Evolutionary conservation across 2,329 filamentous ascomycete species (phyloP), one percentile per base, ranked within the genome.

Genomic region (Cordyceps militaris): DNA sequence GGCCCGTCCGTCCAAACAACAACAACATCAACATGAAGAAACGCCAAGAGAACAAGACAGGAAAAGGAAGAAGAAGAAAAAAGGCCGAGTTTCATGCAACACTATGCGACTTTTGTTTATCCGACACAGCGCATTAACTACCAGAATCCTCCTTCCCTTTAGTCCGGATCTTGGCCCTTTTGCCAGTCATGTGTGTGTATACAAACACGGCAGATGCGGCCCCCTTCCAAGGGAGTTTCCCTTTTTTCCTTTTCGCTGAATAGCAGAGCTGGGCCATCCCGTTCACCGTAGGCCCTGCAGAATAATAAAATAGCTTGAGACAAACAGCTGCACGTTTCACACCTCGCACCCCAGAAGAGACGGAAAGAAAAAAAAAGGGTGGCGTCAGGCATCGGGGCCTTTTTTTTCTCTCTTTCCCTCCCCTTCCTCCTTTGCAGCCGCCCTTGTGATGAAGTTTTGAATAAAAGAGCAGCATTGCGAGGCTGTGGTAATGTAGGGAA

Each of bases 241-340:
- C 19, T 28, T 9, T 26, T 46, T 28, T 24, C 14, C 42, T 47
- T 47, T 30, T 30, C 19, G 34, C 32, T 32, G 46, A 48, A 23
- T 26, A 26, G 21, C 10, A 47, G 14, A 4, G 6, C 21, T 26
- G 13, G 21, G 8, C 21, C 13, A 24, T 42, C 32, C 26, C 19
- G 32, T 16, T 51, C 36, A 30, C 38, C 34, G 11, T 8, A 2
- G 19, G 32, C 34, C 48, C 34, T 40, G 32, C 23, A 51, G 30
- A 19, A 24, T 24, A 36, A 24, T 32, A 38, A 13, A 51, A 42
- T 42, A 40, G 21, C n/a, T 23, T 43, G 38, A 53, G 38, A 53
- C 50, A 53, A 9, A 16, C 38, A 53, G 36, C 30, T 23, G 50
- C 50, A 23, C 32, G 50, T 53, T 53, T 53, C 50, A 53, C 50